Evolutionary conservation across 1,284 basidiomycete species (phyloP), one percentile per base, ranked within the genome.

Genomic region (Cutaneotrichosporon cavernicola): DNA sequence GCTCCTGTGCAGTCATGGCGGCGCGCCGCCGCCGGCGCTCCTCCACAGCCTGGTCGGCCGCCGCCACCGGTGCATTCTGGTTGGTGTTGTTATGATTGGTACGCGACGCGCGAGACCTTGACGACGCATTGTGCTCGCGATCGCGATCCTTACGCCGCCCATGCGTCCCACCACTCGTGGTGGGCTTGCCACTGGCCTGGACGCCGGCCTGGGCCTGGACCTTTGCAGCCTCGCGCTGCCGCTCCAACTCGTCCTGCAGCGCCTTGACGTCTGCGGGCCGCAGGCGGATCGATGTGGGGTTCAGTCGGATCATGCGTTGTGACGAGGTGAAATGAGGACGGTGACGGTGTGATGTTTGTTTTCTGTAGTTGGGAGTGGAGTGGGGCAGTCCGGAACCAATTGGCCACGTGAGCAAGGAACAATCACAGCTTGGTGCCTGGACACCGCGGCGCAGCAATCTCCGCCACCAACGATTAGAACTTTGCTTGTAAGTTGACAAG

Each of bases 241-340:
- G 69, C 21, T 79, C 74, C 21, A 79, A 68, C 59, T 77, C 75
- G 7, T 67, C 69, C 61, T 79, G 76, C 10, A 79, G 72, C 21
- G 70, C 63, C 60, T 76, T 77, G 59, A 78, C 62, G 64, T 79
- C 77, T 4, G 74, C 71, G 9, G 75, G 70, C 55, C 77, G 69
- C 50, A 79, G 70, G 16, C 76, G 72, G 43, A 79, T 76, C 18
- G 75, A 74, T 2, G 77, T 79, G 7, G 77, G 77, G 62, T 79
- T 78, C 7, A 76, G 75, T 56, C 76, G 73, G 57, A 79, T 79
- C 77, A 79, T 79, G 32, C 26, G n/a, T n/a, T n/a, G n/a, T n/a
- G n/a, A n/a, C n/a, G n/a, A n/a, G n/a, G n/a, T n/a, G n/a, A n/a
- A 43, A 2, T 5, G 51, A 50, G 5, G 34, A 34, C 34, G 10